Percentiles rank a stretch among this genome's conserved stretches.
Conservation (phyloP, 371 early-diverging fungal genomes). For the Mucor piriformis region DNA sequence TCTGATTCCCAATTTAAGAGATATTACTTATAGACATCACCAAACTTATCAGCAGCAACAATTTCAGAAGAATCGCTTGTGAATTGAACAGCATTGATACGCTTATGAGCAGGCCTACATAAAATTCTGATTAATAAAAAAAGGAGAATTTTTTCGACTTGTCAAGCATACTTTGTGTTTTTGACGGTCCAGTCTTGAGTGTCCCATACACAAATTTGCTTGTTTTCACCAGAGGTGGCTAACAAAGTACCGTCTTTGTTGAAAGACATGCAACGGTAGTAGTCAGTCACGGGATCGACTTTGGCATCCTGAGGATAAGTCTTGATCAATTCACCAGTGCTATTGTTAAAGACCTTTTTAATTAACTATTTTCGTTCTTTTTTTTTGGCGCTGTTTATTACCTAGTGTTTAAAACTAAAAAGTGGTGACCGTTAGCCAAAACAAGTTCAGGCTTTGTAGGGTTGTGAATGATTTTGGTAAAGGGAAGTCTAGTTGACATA, state of each 20-base stretch:
- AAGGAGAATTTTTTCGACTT: not conserved
- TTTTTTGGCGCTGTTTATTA: conserved; percentile 12
- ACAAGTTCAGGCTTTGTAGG: conserved; percentile 58
- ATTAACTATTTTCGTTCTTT: not conserved
- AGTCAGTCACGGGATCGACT: conserved; percentile 36
- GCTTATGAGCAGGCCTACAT: conserved; percentile 63
- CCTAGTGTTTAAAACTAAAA: conserved; percentile 63
- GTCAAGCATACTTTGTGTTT: conserved; percentile 43
- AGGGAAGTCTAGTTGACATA: conserved; percentile 52
- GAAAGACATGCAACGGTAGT: conserved; percentile 62
- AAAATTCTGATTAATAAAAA: not conserved
- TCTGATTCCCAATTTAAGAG: no score
- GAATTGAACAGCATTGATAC: conserved; percentile 73
- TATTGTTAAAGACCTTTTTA: conserved; percentile 14
- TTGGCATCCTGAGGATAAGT: conserved; percentile 34
- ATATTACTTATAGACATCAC: conserved; percentile 84
- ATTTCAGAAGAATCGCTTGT: conserved; percentile 59
- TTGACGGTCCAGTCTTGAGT: conserved; percentile 63
- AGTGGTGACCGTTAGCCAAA: conserved; percentile 61
- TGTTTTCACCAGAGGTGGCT: conserved; percentile 75
- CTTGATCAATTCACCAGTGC: conserved; percentile 50
- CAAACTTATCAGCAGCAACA: conserved; percentile 93
- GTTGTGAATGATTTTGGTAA: conserved; percentile 53
- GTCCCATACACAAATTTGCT: conserved; percentile 70
- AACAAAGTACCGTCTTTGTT: conserved; percentile 61